phyloP scores from a whole-genome alignment of 176 grass and related monocot genomes.

The Juncus effusus region DNA sequence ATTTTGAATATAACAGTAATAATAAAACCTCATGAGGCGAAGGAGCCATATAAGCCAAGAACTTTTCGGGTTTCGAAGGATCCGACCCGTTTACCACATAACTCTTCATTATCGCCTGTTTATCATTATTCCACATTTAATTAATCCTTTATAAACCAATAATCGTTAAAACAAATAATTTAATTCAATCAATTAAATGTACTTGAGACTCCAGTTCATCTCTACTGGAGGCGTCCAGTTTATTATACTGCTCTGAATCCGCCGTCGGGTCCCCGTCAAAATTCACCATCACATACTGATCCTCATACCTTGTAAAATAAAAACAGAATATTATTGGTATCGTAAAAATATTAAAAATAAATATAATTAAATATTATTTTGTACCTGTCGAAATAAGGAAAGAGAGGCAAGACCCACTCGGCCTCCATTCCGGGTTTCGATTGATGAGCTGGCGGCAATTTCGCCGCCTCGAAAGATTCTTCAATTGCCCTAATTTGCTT shows the following conservation, averaged over 20 bases:
- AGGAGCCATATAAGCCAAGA: conserved; percentile 95
- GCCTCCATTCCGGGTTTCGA: conserved; percentile 71
- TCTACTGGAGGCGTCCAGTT: conserved; percentile 56
- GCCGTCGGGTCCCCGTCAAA: conserved; percentile 97
- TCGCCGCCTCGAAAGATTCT: conserved; percentile 88
- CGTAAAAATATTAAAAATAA: conserved; percentile 10
- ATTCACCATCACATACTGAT: conserved; percentile 96
- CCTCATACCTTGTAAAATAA: conserved; percentile 49
- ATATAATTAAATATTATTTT: conserved; percentile 9
- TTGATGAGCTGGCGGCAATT: conserved; percentile 79
- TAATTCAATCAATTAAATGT: conserved; percentile 19
- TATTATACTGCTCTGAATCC: conserved; percentile 86
- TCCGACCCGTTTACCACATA: conserved; percentile 77
- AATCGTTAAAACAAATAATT: background rate
- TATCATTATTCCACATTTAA: conserved; percentile 21
- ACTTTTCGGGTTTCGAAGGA: conserved; percentile 70
- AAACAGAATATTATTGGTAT: background rate
- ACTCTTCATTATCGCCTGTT: conserved; percentile 95
- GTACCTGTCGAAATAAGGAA: conserved; percentile 91
- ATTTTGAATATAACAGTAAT: too few species aligned
- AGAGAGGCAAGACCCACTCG: conserved; percentile 71
- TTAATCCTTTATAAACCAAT: background rate
- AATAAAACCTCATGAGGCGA: conserved; percentile 65
- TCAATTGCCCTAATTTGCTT: conserved; percentile 90
- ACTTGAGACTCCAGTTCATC: conserved; percentile 80